A percentile compares a stretch with the other conserved stretches of the same genome.
phyloP scores from a whole-genome alignment of 805 yeast genomes.

The Candida corydali region DNA sequence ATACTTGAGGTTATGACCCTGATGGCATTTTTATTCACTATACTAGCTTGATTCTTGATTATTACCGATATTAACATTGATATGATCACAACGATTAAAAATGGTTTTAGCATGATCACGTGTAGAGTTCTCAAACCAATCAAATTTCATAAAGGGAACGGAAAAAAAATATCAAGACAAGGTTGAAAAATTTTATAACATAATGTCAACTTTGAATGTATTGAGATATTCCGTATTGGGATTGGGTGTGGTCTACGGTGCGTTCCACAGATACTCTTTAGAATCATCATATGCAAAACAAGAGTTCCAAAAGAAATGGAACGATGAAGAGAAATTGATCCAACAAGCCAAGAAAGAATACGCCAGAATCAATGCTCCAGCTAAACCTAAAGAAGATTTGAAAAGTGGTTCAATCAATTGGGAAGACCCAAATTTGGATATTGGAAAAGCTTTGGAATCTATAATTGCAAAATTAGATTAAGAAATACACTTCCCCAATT shows the following conservation, averaged over 20 bases:
- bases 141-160: background rate
- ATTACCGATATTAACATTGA: conserved; percentile 16
- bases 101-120: conserved; percentile 9
- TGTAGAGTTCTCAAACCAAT: conserved; percentile 4
- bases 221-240: conserved; percentile 91
- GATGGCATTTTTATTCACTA: background rate
- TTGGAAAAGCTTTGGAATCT: conserved; percentile 63
- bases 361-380: conserved; percentile 54
- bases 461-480: conserved; percentile 54
- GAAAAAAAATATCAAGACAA: conserved; percentile 1
- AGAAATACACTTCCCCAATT: no score
- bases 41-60: background rate
- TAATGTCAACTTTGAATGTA: conserved; percentile 53
- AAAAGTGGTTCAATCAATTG: conserved; percentile 57
- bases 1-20: no score
- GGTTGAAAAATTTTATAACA: conserved; percentile 2
- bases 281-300: conserved; percentile 56
- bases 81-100: conserved; percentile 13
- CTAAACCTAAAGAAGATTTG: conserved; percentile 31
- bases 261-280: conserved; percentile 71
- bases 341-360: conserved; percentile 86
- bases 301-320: conserved; percentile 55
- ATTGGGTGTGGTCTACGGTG: conserved; percentile 86
- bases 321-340: conserved; percentile 69
- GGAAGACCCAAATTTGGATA: conserved; percentile 88